Evolutionary conservation across 805 yeast genomes (phyloP).

Genomic region (Clavispora santaluciae): DNA sequence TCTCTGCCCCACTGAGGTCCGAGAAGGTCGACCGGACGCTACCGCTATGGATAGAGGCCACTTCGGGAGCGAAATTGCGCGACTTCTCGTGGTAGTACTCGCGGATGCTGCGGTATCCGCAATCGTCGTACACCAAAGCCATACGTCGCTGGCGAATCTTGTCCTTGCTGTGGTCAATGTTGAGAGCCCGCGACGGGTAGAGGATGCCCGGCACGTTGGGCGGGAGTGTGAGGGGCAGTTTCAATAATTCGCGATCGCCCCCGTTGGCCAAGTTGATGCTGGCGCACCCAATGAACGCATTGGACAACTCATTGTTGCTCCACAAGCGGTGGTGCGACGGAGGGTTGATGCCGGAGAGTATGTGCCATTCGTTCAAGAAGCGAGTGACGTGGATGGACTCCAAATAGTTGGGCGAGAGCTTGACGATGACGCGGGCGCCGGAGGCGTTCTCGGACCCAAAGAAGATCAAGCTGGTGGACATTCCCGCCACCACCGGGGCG

Average conservation of each 20-base stretch:
- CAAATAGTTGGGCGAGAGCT: slow-evolving; percentile 22
- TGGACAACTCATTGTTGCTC: slow-evolving; percentile 12
- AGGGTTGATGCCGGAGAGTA: slow-evolving; percentile 22
- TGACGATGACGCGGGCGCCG: slow-evolving; percentile 15
- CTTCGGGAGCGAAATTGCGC: not conserved
- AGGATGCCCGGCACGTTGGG: slow-evolving; percentile 22
- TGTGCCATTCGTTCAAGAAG: slow-evolving; percentile 32
- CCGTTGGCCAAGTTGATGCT: slow-evolving; percentile 3
- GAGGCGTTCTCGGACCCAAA: slow-evolving; percentile 14
- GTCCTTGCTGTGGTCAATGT: slow-evolving; percentile 4
- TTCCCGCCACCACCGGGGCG: slow-evolving; percentile 14
- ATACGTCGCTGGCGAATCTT: slow-evolving; percentile 12
- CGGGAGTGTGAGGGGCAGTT: slow-evolving; percentile 24
- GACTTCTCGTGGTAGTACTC: slow-evolving; percentile 9
- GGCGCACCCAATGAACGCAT: slow-evolving; percentile 8
- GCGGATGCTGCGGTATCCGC: slow-evolving; percentile 13
- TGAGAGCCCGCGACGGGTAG: slow-evolving; percentile 22
- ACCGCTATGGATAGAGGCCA: slow-evolving; percentile 5
- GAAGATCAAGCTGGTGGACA: slow-evolving; percentile 13
- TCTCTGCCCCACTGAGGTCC: slow-evolving; percentile 5
- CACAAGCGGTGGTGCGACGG: slow-evolving; percentile 15
- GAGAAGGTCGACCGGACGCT: slow-evolving; percentile 11
- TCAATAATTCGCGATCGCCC: not conserved
- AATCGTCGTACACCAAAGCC: slow-evolving; percentile 20
- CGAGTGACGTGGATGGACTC: slow-evolving; percentile 20